Base-by-base conservation (phyloP, 129 eudicot species). In the Pulicaria dysenterica region DNA sequence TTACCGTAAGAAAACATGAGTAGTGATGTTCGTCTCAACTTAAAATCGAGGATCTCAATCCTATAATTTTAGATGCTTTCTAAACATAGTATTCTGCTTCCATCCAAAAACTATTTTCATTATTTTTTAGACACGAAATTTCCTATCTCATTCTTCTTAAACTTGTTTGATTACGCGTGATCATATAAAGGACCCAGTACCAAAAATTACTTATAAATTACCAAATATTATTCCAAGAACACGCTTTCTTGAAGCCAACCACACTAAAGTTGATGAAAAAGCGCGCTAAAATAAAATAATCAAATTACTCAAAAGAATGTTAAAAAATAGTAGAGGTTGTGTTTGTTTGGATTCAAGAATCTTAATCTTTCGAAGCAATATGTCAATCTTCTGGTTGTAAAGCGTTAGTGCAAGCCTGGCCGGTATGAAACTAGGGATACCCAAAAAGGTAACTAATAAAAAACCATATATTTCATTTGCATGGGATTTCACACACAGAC, bases 151-250 rank as follows among this genome's bases (percentile, higher is more conserved):
- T 72, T 72, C 45, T 51, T 54, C 38, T 17, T 3, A 19, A 31
- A 36, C 39, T 39, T 75, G 17, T 53, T 55, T 42, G 40, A 66
- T 55, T 75, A 75, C 73, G 80, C 67, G 73, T 66, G 45, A 34
- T 55, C 50, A 57, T 45, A 34, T 55, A 48, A 34, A 24, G 31
- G 31, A 9, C 47, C 50, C 39, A 65, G 34, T n/a, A 64, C 38
- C 58, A 64, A 55, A 44, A 66, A 54, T 62, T 74, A 45, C 46
- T 64, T n/a, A 50, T 7, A 38, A 56, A 67, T 56, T 46, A 45
- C 8, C 46, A 67, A 57, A 14, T 76, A 57, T 76, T 63, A 50
- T 45, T 76, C 80, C 73, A 75, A 76, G 59, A 55, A 76, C 80
- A 76, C 80, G 80, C 80, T 76, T 76, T 67, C 59, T 57, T 57